Evolutionary conservation across 768 basidiomycete genomes (phyloP).

Genomic region (Psilocybe tampanensis): DNA sequence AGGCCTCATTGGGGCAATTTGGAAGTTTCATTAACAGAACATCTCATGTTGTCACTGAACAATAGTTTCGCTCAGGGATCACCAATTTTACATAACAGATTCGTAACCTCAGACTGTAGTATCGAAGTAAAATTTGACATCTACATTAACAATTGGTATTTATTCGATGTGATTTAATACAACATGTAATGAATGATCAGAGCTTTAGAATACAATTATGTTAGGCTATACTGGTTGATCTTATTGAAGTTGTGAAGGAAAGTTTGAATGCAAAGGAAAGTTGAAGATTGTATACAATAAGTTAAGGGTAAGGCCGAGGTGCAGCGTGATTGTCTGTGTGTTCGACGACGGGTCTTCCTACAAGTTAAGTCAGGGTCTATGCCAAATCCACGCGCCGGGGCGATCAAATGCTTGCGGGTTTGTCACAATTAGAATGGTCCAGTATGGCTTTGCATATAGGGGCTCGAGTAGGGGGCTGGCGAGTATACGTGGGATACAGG

Average conservation of each 20-base stretch:
- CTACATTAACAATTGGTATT: background rate
- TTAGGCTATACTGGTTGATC: background rate
- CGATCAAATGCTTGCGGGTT: background rate
- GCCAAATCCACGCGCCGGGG: background rate
- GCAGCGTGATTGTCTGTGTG: background rate
- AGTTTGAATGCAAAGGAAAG: slow-evolving; percentile 3
- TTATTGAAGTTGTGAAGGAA: background rate
- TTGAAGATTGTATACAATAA: background rate
- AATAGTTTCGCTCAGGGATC: no score
- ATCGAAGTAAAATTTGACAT: background rate
- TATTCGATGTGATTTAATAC: background rate
- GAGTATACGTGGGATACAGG: slow-evolving; percentile 20
- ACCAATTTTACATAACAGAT: no score
- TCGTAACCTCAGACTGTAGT: no score
- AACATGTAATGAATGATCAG: background rate
- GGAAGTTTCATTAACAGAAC: background rate
- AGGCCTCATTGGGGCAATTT: background rate
- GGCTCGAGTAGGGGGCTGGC: slow-evolving; percentile 19
- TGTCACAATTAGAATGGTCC: slow-evolving; percentile 18
- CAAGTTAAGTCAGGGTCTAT: no score
- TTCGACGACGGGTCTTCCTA: background rate
- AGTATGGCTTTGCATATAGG: slow-evolving; percentile 23
- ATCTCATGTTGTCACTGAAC: no score
- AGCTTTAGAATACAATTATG: slow-evolving; percentile 5
- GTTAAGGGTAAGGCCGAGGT: background rate